Evolutionary conservation across 1,284 basidiomycete genomes (phyloP), one percentile per base, ranked within the genome.

Genomic region (Fistulina hepatica): DNA sequence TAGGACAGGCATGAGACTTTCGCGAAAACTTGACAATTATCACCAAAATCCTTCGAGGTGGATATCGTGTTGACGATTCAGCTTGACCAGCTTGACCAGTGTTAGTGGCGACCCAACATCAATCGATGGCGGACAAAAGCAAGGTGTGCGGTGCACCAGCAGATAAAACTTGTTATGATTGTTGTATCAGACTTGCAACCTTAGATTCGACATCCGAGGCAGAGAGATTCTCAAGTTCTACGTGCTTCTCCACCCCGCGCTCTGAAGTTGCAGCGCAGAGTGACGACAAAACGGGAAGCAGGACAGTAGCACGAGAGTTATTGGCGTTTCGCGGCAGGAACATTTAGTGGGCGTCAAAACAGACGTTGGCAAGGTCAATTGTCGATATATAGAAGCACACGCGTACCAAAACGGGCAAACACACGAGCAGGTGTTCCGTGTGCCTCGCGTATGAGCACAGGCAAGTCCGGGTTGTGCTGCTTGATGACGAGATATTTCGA

Each of bases 401-500:
- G n/a, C 89, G 57, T 62, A 94, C 91, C 90, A 54, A 91, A 93
- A 54, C 91, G 71, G 32, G 85, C 91, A 66, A 93, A 94, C 30
- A 79, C 81, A 52, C 89, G 69, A 37, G 91, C 86, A 33, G 86
- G 85, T 7, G 89, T 88, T 21, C 84, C 89, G 46, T 65, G 68
- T n/a, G 91, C 91, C 65, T 95, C 89, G 47, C 91, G 71, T 52
- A 95, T 88, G 49, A 95, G 59, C 27, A 95, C 73, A 25, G 91
- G 92, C 21, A 95, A 63, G 59, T 93, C 81, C 30, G 91, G 92
- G 57, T 95, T 92, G 56, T 85, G 68, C 49, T 82, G 69, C 66
- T 95, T 95, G 58, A 95, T 73, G 34, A 67, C 52, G 2, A 84
- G 78, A 60, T 95, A 95, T 40, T 76, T 69, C 19, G 81, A 68